Conservation (phyloP, 2,329 filamentous ascomycete genomes). For the Penicillium sp. region DNA sequence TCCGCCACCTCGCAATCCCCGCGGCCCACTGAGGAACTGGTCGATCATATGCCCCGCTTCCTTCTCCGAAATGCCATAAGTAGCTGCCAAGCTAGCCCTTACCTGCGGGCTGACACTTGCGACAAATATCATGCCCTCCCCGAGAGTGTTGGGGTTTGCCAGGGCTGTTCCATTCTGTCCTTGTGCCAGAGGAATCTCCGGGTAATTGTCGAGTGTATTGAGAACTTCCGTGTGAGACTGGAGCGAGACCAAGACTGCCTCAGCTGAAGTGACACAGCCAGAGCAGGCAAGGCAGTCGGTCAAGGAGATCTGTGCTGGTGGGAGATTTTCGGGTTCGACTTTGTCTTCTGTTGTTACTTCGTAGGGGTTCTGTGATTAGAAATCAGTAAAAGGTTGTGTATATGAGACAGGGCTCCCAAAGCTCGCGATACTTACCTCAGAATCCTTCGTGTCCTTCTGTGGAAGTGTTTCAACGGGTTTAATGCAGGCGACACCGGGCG, state of each 20-base stretch:
- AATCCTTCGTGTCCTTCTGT: conserved; percentile 51
- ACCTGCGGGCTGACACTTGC: conserved; percentile 92
- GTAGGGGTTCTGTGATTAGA: conserved; percentile 54
- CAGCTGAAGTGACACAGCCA: conserved; percentile 93
- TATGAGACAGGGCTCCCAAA: conserved; percentile 6
- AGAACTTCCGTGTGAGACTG: conserved; percentile 94
- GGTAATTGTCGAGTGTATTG: conserved; percentile 67
- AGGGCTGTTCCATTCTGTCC: conserved; percentile 42
- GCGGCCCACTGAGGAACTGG: conserved; percentile 68
- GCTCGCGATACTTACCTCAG: conserved; percentile 43
- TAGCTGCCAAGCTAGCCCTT: conserved; percentile 81
- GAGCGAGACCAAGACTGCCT: conserved; percentile 91
- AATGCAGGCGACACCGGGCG: conserved; percentile 94
- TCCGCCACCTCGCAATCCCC: conserved; percentile 68
- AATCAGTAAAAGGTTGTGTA: conserved; percentile 17
- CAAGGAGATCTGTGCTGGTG: conserved; percentile 86
- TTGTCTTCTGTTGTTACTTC: conserved; percentile 95
- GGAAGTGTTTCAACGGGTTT: conserved; percentile 95
- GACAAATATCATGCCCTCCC: conserved; percentile 73
- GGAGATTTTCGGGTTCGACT: conserved; percentile 54
- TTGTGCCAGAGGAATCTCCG: conserved; percentile 38
- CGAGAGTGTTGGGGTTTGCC: conserved; percentile 33
- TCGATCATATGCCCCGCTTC: conserved; percentile 80
- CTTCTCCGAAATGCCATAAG: conserved; percentile 68
- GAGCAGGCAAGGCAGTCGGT: conserved; percentile 98